Percentiles rank a stretch among this genome's conserved stretches.
Conservation (phyloP, 208 protist species). For the Trichomonas vaginalis region DNA sequence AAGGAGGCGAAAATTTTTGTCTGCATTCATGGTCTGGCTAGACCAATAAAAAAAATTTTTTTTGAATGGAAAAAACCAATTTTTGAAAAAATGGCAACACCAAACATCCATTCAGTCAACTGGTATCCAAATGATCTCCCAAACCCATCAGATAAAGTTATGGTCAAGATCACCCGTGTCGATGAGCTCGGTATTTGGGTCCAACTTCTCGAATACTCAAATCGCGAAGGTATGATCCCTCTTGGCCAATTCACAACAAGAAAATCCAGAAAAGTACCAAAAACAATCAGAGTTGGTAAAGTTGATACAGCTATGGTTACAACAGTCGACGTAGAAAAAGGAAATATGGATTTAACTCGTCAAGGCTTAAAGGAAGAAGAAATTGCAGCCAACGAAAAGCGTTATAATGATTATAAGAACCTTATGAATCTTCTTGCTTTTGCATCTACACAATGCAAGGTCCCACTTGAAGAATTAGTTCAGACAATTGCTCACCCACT, state of each 20-base stretch:
- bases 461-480: neutral
- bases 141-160: neutral
- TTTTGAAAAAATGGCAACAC: neutral
- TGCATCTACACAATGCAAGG: neutral
- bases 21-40: no score
- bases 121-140: neutral
- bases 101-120: neutral
- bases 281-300: neutral
- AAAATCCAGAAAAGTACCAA: neutral
- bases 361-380: neutral
- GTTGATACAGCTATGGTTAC: neutral
- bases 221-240: neutral
- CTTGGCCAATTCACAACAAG: neutral
- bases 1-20: no score
- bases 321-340: neutral
- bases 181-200: constrained; percentile 11
- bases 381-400: neutral
- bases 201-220: neutral
- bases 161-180: neutral
- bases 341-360: neutral
- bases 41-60: no score
- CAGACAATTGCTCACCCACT: neutral
- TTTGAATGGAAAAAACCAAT: no score
- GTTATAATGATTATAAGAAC: neutral
- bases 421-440: neutral